A percentile compares a stretch with the other conserved stretches of the same genome.
phyloP scores from a whole-genome alignment of 2,329 filamentous ascomycete species.

The Epichloe bromicola region DNA sequence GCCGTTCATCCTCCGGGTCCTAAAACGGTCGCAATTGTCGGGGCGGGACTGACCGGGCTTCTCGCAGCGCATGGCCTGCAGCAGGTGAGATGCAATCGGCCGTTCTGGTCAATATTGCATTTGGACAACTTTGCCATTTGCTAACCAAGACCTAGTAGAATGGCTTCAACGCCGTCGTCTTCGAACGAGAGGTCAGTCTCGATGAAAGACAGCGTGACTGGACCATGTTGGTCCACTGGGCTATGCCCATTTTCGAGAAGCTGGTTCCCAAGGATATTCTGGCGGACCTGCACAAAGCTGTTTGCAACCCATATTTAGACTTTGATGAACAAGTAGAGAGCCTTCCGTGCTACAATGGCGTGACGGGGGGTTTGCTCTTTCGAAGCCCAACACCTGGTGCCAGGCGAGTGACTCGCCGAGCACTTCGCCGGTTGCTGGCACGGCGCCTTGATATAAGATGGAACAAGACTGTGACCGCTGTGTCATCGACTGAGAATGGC shows the following conservation, averaged over 20 bases:
- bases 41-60: conserved; percentile 25
- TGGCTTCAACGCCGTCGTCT: conserved; percentile 20
- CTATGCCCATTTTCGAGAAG: conserved; percentile 19
- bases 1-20: background rate
- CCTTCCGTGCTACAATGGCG: conserved; percentile 20
- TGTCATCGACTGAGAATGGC: conserved; percentile 3
- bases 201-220: conserved; percentile 22
- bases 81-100: conserved; percentile 14
- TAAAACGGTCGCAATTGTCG: conserved; percentile 21
- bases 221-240: conserved; percentile 29
- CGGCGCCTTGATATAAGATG: conserved; percentile 21
- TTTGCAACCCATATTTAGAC: conserved; percentile 22
- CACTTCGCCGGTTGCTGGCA: conserved; percentile 19
- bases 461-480: conserved; percentile 12
- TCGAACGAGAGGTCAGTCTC: conserved; percentile 18
- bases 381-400: conserved; percentile 18
- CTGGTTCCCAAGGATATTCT: conserved; percentile 21
- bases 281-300: conserved; percentile 15
- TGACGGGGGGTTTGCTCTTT: conserved; percentile 25
- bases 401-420: conserved; percentile 21
- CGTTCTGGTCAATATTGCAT: background rate
- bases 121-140: background rate
- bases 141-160: conserved; percentile 10
- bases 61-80: conserved; percentile 23
- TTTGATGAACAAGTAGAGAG: conserved; percentile 19